phyloP scores from a whole-genome alignment of 345 rosid genomes.

The Eutrema japonicum region DNA sequence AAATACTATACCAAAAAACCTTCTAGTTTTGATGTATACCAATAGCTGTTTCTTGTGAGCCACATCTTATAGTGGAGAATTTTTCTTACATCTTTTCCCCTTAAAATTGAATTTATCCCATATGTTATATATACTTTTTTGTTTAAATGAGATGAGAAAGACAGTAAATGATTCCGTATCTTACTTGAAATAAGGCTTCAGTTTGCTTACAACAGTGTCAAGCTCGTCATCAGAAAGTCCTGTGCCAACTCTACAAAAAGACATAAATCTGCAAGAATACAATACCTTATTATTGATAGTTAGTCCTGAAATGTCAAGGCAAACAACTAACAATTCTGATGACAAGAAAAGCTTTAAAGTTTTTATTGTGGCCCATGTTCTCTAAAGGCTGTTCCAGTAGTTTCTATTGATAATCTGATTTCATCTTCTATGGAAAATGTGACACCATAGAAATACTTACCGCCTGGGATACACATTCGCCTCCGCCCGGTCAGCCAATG shows the following conservation, averaged over 20 bases:
- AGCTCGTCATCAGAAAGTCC: constrained; percentile 92
- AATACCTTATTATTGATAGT: constrained; percentile 17
- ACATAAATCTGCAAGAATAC: constrained; percentile 70
- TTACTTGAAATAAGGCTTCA: constrained; percentile 95
- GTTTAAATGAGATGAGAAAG: constrained; percentile 14
- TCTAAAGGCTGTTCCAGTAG: constrained; percentile 13
- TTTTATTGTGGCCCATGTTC: background rate
- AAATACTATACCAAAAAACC: background rate
- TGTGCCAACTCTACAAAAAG: constrained; percentile 97
- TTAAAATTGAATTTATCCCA: too few species aligned
- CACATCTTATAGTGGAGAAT: background rate
- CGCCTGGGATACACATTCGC: constrained; percentile 72
- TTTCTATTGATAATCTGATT: constrained; percentile 4
- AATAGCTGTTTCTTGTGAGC: constrained; percentile 16
- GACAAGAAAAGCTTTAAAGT: background rate
- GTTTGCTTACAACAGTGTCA: constrained; percentile 70
- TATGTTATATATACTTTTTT: background rate
- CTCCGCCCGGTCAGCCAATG: constrained; percentile 76
- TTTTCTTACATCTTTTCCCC: background rate
- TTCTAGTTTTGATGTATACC: constrained; percentile 6
- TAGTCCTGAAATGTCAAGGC: background rate
- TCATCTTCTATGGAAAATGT: background rate
- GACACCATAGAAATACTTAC: constrained; percentile 45
- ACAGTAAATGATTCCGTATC: background rate
- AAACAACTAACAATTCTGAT: constrained; percentile 17